A percentile compares a stretch with the other conserved stretches of the same genome.
Evolutionary conservation across 2,329 filamentous ascomycete species (phyloP).

Genomic region (Leptographium radiaticola): DNA sequence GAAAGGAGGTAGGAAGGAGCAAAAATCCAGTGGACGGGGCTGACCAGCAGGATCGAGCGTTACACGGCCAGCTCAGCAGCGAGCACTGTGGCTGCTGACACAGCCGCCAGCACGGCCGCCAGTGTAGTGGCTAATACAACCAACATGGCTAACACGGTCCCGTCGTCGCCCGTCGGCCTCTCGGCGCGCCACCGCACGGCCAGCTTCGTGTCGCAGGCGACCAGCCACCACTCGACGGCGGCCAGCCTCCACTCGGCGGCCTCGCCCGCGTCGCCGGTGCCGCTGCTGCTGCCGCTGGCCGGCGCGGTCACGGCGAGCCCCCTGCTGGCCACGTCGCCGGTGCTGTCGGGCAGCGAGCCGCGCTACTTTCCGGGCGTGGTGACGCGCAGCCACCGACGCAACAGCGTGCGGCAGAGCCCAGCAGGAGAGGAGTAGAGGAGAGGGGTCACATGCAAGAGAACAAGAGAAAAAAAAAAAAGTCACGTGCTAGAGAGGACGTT

Average conservation of each 20-base stretch:
- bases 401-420: constrained; percentile 23
- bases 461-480: neutral
- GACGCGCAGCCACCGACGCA: constrained; percentile 32
- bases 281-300: neutral
- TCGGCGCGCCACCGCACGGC: neutral
- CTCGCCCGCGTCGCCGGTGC: neutral
- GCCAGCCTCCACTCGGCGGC: neutral
- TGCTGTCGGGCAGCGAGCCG: constrained; percentile 48
- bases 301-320: neutral
- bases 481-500: neutral
- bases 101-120: no score
- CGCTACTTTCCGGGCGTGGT: constrained; percentile 62
- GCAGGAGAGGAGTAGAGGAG: neutral
- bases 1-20: no score
- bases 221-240: neutral
- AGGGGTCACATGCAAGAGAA: neutral
- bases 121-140: no score
- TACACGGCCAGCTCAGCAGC: constrained; percentile 19
- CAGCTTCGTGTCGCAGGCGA: neutral
- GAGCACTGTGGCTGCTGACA: no score
- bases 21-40: no score
- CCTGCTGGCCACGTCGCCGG: constrained; percentile 14
- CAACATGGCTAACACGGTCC: neutral
- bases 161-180: no score
- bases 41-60: constrained; percentile 23